These are phyloP conservation scores for Alloascoidea africana DNA, from an alignment of 805 yeast genomes.

Conservation along the genomic window DNA sequence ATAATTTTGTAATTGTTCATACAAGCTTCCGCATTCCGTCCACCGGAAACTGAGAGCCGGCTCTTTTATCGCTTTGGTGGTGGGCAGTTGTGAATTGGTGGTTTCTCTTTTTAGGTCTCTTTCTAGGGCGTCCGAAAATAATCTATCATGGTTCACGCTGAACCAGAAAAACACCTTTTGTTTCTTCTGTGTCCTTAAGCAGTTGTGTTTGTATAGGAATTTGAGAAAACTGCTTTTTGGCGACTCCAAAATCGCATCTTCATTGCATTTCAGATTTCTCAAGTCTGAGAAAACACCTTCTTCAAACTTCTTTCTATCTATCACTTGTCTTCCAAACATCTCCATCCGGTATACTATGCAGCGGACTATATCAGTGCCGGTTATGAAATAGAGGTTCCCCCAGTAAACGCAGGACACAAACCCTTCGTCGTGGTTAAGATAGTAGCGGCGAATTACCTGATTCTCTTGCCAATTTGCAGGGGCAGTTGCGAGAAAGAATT, in stretches of 20 bases:
- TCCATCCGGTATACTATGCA: conserved; percentile 65
- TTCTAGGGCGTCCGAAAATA: conserved; percentile 70
- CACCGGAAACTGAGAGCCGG: conserved; percentile 52
- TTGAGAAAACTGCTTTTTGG: conserved; percentile 60
- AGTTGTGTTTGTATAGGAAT: conserved; percentile 57
- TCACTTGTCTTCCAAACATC: conserved; percentile 58
- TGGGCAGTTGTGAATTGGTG: conserved; percentile 33
- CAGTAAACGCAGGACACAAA: conserved; percentile 72
- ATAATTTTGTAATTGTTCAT: conserved; percentile 31
- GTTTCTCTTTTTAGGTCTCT: conserved; percentile 60
- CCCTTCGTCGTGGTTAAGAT: conserved; percentile 65
- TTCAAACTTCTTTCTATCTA: conserved; percentile 70
- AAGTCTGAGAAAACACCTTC: conserved; percentile 79
- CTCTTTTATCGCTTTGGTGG: conserved; percentile 44
- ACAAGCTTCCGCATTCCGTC: conserved; percentile 28
- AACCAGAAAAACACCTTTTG: conserved; percentile 85
- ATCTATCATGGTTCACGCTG: conserved; percentile 72
- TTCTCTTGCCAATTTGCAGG: conserved; percentile 83
- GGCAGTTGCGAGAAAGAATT: conserved; percentile 68
- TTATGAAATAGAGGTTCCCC: conserved; percentile 64
- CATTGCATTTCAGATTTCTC: conserved; percentile 58
- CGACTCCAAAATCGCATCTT: conserved; percentile 60
- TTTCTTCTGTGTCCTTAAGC: conserved; percentile 71
- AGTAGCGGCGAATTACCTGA: conserved; percentile 66
- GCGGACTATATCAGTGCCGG: conserved; percentile 78